phyloP scores from a whole-genome alignment of 768 basidiomycete species.

The Cantharellus anzutake region DNA sequence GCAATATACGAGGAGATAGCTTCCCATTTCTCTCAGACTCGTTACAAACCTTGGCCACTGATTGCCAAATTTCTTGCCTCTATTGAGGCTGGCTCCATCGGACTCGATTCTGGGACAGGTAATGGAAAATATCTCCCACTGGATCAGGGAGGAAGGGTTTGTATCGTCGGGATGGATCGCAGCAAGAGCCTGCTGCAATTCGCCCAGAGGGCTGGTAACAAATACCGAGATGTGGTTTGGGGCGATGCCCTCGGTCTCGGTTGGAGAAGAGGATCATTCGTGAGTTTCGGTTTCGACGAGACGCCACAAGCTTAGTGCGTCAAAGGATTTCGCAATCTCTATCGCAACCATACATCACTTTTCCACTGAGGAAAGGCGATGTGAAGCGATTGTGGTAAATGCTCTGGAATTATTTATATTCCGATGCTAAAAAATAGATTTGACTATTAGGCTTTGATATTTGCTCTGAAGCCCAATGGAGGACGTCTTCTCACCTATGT shows the following conservation, averaged over 20 bases:
- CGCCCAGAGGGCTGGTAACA: conserved; percentile 42
- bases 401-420: conserved; percentile 7
- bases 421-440: conserved; percentile 12
- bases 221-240: conserved; percentile 50
- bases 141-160: conserved; percentile 37
- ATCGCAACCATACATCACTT: conserved; percentile 97
- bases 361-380: conserved; percentile 56
- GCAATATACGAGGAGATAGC: conserved; percentile 19
- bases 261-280: conserved; percentile 71
- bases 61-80: conserved; percentile 54
- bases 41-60: conserved; percentile 61
- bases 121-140: conserved; percentile 90
- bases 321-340: conserved; percentile 89
- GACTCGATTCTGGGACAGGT: conserved; percentile 88
- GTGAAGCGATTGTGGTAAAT: conserved; percentile 49
- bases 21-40: conserved; percentile 19
- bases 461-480: conserved; percentile 41
- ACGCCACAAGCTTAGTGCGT: neutral
- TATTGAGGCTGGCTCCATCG: conserved; percentile 60
- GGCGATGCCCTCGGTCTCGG: conserved; percentile 55
- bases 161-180: conserved; percentile 73
- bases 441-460: conserved; percentile 35
- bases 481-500: conserved; percentile 84
- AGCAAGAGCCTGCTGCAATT: conserved; percentile 62
- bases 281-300: conserved; percentile 22